Base-by-base conservation (phyloP, 306 rosid species). In the Amphicarpaea edgeworthii region DNA sequence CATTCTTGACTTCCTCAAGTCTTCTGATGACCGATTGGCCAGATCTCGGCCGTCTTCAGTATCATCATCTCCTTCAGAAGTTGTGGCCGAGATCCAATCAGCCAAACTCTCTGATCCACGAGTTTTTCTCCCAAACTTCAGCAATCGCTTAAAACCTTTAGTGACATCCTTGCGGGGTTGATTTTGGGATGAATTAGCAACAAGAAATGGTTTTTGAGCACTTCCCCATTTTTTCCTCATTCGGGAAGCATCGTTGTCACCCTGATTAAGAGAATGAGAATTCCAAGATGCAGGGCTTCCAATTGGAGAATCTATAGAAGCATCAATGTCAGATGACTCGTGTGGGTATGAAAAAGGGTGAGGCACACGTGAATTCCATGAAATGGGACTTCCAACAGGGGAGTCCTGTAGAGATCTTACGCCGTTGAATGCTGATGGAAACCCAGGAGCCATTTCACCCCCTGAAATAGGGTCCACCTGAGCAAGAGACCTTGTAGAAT, bases 171-270 rank as follows among this genome's bases (percentile, higher is more conserved):
- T 96, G 72, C 98, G 94, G 8, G 99, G 76, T 84, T 89, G 99
- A 78, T 76, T 92, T 20, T 92, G 89, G 63, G 97, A 87, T 59
- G 96, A 82, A 85, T 86, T 90, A 59, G 95, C 80, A 76, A 87
- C 93, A 68, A 93, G 79, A 78, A 84, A 59, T 55, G 99, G 98
- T 38, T 93, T 93, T 84, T 96, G 98, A 75, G 97, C 93, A 78
- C 97, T 89, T 73, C 98, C 98, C 99, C 99, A 96, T 86, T 96
- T 96, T 87, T 96, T 96, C 84, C 99, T 88, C 96, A 93, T 96
- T 83, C 98, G 85, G 75, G 96, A 85, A 55, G 96, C 98, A 78
- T 96, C 98, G 60, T 70, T 87, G 68, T 96, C 99, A 51, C 88
- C 85, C 74, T 89, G 97, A 57, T 81, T 70, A 77, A 90, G 92